These are phyloP conservation scores for Anaeromyces robustus DNA, from an alignment of 192 early-diverging fungal genomes.

Conservation along the genomic window DNA sequence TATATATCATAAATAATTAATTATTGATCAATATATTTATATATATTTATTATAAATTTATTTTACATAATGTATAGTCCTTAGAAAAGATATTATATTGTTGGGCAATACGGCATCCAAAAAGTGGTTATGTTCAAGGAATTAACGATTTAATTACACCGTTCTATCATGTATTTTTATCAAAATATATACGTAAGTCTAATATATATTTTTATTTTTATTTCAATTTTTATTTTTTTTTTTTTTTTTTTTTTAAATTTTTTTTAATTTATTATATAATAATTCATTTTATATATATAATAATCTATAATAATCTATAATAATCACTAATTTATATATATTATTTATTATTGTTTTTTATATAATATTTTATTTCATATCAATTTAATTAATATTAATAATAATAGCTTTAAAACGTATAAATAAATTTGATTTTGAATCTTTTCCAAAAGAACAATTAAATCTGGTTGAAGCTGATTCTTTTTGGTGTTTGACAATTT, in stretches of 20 bases:
- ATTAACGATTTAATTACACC: conserved; percentile 97
- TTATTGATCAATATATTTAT: no score
- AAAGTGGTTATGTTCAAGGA: conserved; percentile 95
- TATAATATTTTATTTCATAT: no score
- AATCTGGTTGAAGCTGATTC: conserved; percentile 78
- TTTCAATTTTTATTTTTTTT: background rate
- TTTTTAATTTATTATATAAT: no score
- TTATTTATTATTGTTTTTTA: no score
- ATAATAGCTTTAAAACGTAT: background rate
- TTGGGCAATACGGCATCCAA: conserved; percentile 95
- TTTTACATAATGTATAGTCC: no score
- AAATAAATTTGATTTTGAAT: background rate
- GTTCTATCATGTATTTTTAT: conserved; percentile 84
- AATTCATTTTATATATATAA: no score
- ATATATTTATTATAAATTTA: no score
- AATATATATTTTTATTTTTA: background rate
- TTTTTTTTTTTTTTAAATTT: no score
- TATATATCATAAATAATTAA: no score
- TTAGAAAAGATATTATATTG: conserved; percentile 85
- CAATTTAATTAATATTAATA: no score
- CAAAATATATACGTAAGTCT: conserved; percentile 42
- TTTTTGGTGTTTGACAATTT: conserved; percentile 92
- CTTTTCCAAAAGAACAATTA: conserved; percentile 30
- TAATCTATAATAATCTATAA: no score
- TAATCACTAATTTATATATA: no score